Evolutionary conservation across 2,329 filamentous ascomycete species (phyloP), one percentile per base, ranked within the genome.

Genomic region (Byssochlamys sp.): DNA sequence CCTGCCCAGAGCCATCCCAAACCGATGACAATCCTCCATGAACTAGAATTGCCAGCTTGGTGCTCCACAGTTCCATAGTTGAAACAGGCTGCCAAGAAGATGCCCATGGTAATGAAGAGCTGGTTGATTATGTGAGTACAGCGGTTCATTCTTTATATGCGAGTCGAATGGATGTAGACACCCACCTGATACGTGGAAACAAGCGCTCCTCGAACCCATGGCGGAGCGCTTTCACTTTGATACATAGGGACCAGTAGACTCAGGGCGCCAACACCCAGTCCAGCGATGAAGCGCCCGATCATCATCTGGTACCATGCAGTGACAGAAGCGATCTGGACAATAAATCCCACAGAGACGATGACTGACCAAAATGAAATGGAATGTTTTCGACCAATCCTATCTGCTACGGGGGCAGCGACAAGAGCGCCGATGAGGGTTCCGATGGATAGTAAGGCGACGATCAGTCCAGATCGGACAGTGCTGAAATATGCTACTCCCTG

Each of bases 1-100:
- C 77, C 68, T 4, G 81, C 77, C 77, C 80, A 84, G 63, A 83
- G 76, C 62, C 82, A 84, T 24, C 80, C 80, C 53, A 84, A 74
- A 6, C 81, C 82, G 75, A 84, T 83, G 39, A 75, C 73, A 58
- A 79, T 77, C 26, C 77, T 70, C 77, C 77, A 78, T 1, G 75
- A 74, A 35, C 69, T 71, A 76, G 69, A 84, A 51, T 68, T 71
- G 7, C 69, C 14, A 4, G 35, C 35, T 39, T 39, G 25, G 53
- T 73, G 69, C 26, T 58, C 61, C 57, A 75, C 70, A 1, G 77
- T 78, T 28, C 77, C 77, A 58, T 68, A 79, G 69, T 79, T 79
- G 70, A 79, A 72, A 57, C 75, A 70, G 63, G 77, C 74, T 56
- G 77, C 76, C 59, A 77, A 71, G 60, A 79, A 74, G 61, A 79